These are phyloP conservation scores for Cucumis cinereus DNA, from an alignment of 306 rosid genomes.

Conservation along the genomic window DNA sequence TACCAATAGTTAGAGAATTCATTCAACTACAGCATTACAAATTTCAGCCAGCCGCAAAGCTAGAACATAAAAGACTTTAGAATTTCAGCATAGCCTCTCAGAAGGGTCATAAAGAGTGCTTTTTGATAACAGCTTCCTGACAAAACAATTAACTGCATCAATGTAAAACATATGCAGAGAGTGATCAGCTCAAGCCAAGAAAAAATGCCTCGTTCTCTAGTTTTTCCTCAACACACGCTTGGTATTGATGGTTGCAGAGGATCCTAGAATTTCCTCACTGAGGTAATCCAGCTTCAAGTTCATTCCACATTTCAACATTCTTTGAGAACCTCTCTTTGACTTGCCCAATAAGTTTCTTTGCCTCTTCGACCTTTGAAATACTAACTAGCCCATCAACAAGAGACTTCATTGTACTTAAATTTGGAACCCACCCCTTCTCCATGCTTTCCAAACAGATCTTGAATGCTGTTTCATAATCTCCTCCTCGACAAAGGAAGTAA, in stretches of 20 bases:
- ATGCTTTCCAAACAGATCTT: constrained; percentile 39
- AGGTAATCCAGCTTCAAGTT: constrained; percentile 55
- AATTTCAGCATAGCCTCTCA: background rate
- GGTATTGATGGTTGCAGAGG: background rate
- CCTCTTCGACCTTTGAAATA: constrained; percentile 40
- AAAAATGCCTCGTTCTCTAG: background rate
- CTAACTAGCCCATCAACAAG: constrained; percentile 67
- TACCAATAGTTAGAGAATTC: background rate
- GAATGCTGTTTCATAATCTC: constrained; percentile 45
- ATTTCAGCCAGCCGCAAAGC: constrained; percentile 2
- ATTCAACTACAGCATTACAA: background rate
- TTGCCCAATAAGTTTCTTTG: constrained; percentile 40
- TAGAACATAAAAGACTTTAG: background rate
- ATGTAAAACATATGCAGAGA: background rate
- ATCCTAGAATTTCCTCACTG: constrained; percentile 17
- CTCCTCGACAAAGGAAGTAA: constrained; percentile 31
- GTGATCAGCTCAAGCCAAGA: background rate
- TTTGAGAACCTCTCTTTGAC: constrained; percentile 47
- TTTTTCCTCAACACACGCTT: background rate
- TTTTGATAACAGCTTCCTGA: background rate
- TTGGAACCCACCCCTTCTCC: constrained; percentile 62
- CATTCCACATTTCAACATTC: constrained; percentile 50
- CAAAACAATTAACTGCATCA: background rate
- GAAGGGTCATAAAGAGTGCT: background rate
- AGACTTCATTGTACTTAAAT: constrained; percentile 38